Evolutionary conservation across 2,329 filamentous ascomycete genomes (phyloP), one percentile per base, ranked within the genome.

Genomic region (Aspergillus cejpii): DNA sequence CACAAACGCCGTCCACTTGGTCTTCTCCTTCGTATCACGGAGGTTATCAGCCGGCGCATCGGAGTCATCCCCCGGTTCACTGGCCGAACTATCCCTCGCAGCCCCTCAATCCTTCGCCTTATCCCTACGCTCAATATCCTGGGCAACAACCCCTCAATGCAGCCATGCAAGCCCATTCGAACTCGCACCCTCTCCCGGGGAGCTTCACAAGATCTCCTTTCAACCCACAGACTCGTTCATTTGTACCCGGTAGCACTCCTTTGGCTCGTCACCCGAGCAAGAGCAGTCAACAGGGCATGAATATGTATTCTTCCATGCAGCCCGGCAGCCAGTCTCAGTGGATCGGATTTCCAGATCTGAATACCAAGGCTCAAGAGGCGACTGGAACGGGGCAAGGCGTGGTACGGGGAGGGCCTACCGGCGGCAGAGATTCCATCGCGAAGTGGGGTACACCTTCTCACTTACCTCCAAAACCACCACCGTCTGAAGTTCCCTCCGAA

Each of bases 181-280:
- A 78, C 46, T 84, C 89, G 60, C 87, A 95, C 62, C 86, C 87
- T 5, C 81, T 94, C 45, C 87, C 88, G 11, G 87, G 87, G 27
- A 92, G 84, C 67, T 94, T 80, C 62, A 87, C 85, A 60, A 78
- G 89, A 46, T 87, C 88, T 57, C 81, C 85, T 10, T 96, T 97
- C 71, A 96, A 96, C 61, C 91, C 90, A 1, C 90, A 94, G 69
- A 96, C 87, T 12, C 87, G 94, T 60, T 86, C 90, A 0, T 96
- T 97, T 65, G 80, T 95, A 19, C 91, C 91, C 1, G 76, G 74
- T 41, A 73, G 79, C 34, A 55, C 58, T 24, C 49, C 62, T 27
- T 50, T 58, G 11, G 42, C 54, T 10, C 64, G 66, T 39, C 63
- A 65, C 43, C 59, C 63, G 23, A 61, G 56, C 37, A 63, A 65